Conservation (phyloP, 305 asterid species). For the Solanum hybrid region DNA sequence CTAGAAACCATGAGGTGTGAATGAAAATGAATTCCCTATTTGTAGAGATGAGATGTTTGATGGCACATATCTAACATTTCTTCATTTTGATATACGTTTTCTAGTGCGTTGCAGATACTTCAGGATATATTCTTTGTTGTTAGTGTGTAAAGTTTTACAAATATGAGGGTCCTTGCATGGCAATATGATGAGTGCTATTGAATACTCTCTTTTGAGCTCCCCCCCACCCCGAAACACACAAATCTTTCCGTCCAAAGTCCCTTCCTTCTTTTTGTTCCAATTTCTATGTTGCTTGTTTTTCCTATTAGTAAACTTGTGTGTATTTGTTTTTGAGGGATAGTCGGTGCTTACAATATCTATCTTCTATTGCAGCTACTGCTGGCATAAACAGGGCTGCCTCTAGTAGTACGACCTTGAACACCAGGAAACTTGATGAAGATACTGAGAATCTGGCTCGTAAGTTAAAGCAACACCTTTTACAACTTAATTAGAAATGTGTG, state of each 20-base stretch:
- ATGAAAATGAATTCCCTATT: background rate
- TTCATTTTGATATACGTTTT: background rate
- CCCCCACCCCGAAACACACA: background rate
- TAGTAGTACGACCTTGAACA: slow-evolving; percentile 60
- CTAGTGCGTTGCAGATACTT: background rate
- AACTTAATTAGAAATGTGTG: background rate
- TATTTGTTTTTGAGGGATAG: background rate
- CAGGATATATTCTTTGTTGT: background rate
- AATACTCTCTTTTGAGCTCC: background rate
- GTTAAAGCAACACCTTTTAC: slow-evolving; percentile 11
- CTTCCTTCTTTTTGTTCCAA: background rate
- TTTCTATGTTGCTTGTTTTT: background rate
- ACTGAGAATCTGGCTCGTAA: slow-evolving; percentile 88
- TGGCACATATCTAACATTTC: background rate
- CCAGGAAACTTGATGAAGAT: slow-evolving; percentile 92
- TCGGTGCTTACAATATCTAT: background rate
- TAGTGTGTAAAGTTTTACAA: background rate
- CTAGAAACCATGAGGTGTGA: background rate
- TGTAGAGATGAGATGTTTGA: background rate
- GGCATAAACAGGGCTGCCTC: slow-evolving; percentile 88
- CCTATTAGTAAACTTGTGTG: background rate
- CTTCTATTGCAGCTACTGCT: slow-evolving; percentile 56
- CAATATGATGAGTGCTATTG: background rate
- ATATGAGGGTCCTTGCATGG: background rate
- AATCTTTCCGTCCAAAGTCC: background rate